These are phyloP conservation scores for Mycena alexandri DNA, from an alignment of 768 basidiomycete genomes.

Conservation along the genomic window DNA sequence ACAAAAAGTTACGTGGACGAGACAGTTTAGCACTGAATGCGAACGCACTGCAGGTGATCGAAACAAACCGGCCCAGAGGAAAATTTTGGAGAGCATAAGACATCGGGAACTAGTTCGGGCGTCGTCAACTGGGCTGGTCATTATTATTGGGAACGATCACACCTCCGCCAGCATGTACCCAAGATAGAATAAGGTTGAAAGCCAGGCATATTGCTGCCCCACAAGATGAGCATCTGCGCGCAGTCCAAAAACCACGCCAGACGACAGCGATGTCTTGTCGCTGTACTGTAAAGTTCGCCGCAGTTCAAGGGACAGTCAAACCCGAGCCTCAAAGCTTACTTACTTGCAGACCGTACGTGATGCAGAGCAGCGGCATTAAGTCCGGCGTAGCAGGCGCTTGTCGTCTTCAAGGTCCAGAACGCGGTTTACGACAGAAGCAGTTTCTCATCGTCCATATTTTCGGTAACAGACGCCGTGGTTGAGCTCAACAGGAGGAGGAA, in stretches of 20 bases:
- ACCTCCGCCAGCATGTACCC: constrained; percentile 28
- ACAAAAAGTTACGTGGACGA: not conserved
- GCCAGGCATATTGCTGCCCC: constrained; percentile 31
- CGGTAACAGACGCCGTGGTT: not conserved
- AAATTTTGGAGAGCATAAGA: constrained; percentile 22
- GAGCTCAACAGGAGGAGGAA: not conserved
- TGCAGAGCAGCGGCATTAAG: constrained; percentile 29
- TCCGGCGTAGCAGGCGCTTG: constrained; percentile 14
- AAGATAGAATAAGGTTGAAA: constrained; percentile 24
- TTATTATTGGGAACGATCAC: not conserved
- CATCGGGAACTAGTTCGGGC: constrained; percentile 17
- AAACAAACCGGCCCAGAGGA: constrained; percentile 29
- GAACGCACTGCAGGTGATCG: constrained; percentile 19
- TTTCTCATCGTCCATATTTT: not conserved
- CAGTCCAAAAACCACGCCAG: constrained; percentile 24
- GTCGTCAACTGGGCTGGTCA: not conserved
- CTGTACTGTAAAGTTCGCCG: constrained; percentile 11
- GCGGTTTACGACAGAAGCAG: not conserved
- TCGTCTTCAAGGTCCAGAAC: constrained; percentile 5
- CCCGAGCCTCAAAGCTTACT: not conserved
- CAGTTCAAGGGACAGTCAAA: not conserved
- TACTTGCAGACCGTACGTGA: constrained; percentile 26
- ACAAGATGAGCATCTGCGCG: constrained; percentile 26
- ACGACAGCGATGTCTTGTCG: constrained; percentile 26
- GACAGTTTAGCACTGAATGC: too few relatives aligned